A percentile compares a stretch with the other conserved stretches of the same genome.
Evolutionary conservation across 352 stramenopile species (phyloP).

Genomic region (Thraustochytrium sp.): DNA sequence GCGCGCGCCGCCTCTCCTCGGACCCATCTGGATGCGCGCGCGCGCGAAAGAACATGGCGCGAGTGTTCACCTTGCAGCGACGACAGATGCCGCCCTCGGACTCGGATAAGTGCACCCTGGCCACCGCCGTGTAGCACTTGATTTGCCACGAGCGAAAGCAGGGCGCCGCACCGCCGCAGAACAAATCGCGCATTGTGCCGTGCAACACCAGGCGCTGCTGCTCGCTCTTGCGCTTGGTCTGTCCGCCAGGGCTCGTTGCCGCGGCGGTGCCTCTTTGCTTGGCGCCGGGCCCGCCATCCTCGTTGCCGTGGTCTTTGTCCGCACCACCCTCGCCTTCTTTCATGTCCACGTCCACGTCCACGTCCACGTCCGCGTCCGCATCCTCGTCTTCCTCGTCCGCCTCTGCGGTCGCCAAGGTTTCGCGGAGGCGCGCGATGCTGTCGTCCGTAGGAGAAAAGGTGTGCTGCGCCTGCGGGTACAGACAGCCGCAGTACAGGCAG

Average conservation of each 20-base stretch:
- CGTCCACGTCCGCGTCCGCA: background rate
- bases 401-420: background rate
- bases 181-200: background rate
- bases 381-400: background rate
- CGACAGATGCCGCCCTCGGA: background rate
- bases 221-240: background rate
- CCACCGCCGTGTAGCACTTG: background rate
- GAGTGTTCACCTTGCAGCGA: conserved; percentile 17
- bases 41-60: background rate
- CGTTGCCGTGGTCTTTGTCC: background rate
- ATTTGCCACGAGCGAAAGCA: background rate
- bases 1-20: background rate
- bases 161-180: conserved; percentile 3
- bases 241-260: background rate
- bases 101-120: background rate
- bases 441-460: background rate
- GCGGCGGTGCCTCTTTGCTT: too few species aligned
- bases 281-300: background rate
- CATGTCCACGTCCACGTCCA: background rate
- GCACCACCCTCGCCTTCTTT: background rate
- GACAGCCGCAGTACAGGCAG: conserved; percentile 19
- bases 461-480: background rate
- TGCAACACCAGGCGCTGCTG: background rate
- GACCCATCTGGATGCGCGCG: background rate
- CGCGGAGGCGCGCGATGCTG: background rate